phyloP scores from a whole-genome alignment of 768 basidiomycete species.

The Lanmaoa pseudosensibilis region DNA sequence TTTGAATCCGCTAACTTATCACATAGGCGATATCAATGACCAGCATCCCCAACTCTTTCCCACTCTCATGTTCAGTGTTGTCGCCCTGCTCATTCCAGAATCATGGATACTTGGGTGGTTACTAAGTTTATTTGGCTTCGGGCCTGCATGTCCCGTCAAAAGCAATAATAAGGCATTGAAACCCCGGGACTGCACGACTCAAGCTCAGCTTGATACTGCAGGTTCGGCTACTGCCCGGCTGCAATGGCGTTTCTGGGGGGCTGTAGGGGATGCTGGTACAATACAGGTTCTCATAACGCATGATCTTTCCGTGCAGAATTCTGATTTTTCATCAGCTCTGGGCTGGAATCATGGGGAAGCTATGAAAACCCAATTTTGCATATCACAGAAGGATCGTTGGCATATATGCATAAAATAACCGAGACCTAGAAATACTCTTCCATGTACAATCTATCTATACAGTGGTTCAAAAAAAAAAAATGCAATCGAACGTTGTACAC shows the following conservation, averaged over 20 bases:
- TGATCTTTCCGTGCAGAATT: no score
- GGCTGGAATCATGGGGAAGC: no score
- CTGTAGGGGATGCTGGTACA: background rate
- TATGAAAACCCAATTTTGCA: no score
- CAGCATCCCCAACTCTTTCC: constrained; percentile 7
- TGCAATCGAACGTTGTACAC: constrained; percentile 26
- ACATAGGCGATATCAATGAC: constrained; percentile 15
- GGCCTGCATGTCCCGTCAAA: constrained; percentile 14
- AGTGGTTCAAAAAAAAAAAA: constrained; percentile 18
- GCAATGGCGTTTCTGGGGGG: constrained; percentile 10
- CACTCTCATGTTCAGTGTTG: background rate
- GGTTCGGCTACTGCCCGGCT: constrained; percentile 15
- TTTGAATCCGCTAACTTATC: background rate
- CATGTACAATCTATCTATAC: constrained; percentile 29
- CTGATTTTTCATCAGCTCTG: no score
- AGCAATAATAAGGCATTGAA: no score
- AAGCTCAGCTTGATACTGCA: background rate
- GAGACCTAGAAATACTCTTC: constrained; percentile 7
- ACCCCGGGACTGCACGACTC: accelerated
- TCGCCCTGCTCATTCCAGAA: constrained; percentile 10
- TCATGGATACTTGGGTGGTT: constrained; percentile 16
- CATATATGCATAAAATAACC: constrained; percentile 13
- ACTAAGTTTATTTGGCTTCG: constrained; percentile 15
- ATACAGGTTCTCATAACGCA: no score
- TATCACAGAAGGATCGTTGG: background rate